A percentile compares a stretch with the other conserved stretches of the same genome.
These are phyloP conservation scores for Cyberlindnera mississippiensis DNA, from an alignment of 805 yeast genomes.

Conservation along the genomic window DNA sequence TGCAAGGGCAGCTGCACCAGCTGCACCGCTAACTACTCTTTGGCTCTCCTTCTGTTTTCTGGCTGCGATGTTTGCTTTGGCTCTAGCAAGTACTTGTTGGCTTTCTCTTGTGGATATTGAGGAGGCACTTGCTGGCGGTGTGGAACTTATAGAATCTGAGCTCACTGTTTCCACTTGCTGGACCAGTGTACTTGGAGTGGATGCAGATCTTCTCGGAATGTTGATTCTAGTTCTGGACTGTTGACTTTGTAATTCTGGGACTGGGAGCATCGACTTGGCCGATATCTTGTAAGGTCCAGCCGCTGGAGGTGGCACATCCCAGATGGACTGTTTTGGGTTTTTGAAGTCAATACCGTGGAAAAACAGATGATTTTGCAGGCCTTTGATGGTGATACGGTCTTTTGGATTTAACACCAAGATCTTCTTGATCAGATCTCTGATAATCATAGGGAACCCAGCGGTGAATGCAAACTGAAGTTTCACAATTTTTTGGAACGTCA, in stretches of 20 bases:
- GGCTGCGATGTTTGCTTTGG: slow-evolving; percentile 28
- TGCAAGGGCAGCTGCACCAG: slow-evolving; percentile 27
- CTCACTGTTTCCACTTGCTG: slow-evolving; percentile 7
- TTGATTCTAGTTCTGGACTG: slow-evolving; percentile 22
- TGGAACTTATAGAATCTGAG: slow-evolving; percentile 8
- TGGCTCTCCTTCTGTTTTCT: slow-evolving; percentile 23
- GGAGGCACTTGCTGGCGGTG: slow-evolving; percentile 15
- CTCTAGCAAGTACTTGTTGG: slow-evolving; percentile 26
- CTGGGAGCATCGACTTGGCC: slow-evolving; percentile 75
- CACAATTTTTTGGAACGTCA: slow-evolving; percentile 77
- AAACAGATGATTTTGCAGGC: slow-evolving; percentile 61
- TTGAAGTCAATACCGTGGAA: slow-evolving; percentile 53
- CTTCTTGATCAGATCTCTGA: slow-evolving; percentile 70
- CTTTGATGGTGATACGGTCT: slow-evolving; percentile 53
- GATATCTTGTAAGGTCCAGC: slow-evolving; percentile 68
- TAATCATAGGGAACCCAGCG: slow-evolving; percentile 74
- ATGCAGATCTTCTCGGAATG: slow-evolving; percentile 21
- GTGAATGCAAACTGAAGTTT: slow-evolving; percentile 78
- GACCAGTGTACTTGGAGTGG: slow-evolving; percentile 24
- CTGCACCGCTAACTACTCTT: slow-evolving; percentile 23
- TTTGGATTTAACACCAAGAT: slow-evolving; percentile 62
- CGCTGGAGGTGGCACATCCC: slow-evolving; percentile 60
- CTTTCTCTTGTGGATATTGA: slow-evolving; percentile 21
- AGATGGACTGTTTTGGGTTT: slow-evolving; percentile 44
- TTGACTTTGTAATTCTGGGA: slow-evolving; percentile 43